These are phyloP conservation scores for Colletotrichum lupini DNA, from an alignment of 2,329 filamentous ascomycete genomes.

Conservation along the genomic window DNA sequence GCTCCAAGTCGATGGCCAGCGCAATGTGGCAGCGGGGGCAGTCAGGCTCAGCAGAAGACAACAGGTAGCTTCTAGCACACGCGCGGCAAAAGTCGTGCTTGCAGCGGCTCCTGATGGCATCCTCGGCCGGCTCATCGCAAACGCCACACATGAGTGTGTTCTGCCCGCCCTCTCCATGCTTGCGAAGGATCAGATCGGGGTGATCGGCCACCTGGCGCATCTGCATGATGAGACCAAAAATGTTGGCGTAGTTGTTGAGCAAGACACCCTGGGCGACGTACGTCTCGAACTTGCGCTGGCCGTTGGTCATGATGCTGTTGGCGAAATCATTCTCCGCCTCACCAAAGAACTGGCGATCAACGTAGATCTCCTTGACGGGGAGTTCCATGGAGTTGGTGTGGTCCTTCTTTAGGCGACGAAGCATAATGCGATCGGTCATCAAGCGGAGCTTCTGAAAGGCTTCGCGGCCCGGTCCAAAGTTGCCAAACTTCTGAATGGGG, in stretches of 20 bases:
- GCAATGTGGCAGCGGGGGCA: slow-evolving; percentile 94
- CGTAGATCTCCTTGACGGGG: slow-evolving; percentile 90
- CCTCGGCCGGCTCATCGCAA: slow-evolving; percentile 95
- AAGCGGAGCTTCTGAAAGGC: slow-evolving; percentile 87
- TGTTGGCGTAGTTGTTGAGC: slow-evolving; percentile 98
- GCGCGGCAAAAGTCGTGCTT: slow-evolving; percentile 77
- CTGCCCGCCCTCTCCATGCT: slow-evolving; percentile 85
- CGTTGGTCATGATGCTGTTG: slow-evolving; percentile 93
- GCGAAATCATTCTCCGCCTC: slow-evolving; percentile 97
- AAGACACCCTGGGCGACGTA: slow-evolving; percentile 95
- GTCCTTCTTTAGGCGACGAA: slow-evolving; percentile 93
- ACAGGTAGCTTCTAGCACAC: slow-evolving; percentile 67
- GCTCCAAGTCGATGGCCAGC: slow-evolving; percentile 90
- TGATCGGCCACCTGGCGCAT: slow-evolving; percentile 99
- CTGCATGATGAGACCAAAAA: slow-evolving; percentile 98
- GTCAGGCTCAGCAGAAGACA: slow-evolving; percentile 79
- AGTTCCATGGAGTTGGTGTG: slow-evolving; percentile 96
- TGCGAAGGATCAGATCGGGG: slow-evolving; percentile 92
- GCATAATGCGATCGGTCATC: slow-evolving; percentile 93
- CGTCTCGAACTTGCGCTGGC: slow-evolving; percentile 89
- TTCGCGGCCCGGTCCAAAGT: slow-evolving; percentile 68
- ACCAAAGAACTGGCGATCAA: slow-evolving; percentile 96
- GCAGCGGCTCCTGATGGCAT: slow-evolving; percentile 91
- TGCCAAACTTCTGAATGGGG: slow-evolving; percentile 76
- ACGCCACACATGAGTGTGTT: slow-evolving; percentile 94